Conservation (phyloP, 306 rosid genomes). For the Arachis stenosperma region DNA sequence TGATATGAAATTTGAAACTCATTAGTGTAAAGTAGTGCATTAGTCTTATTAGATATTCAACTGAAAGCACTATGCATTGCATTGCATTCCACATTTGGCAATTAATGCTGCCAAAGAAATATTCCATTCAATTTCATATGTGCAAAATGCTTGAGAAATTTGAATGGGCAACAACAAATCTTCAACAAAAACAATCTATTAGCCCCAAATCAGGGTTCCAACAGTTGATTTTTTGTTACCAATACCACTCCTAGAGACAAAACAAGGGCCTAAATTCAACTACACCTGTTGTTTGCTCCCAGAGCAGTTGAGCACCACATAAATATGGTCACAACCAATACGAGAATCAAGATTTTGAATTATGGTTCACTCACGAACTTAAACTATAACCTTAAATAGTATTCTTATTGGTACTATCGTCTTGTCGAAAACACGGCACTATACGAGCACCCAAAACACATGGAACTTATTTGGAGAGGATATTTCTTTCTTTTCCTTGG, state of each 20-base stretch:
- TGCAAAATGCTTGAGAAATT: conserved; percentile 23
- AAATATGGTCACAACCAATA: too few relatives aligned
- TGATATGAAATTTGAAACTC: background rate
- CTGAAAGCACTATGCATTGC: too few relatives aligned
- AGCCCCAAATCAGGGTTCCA: conserved; percentile 19
- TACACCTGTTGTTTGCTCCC: background rate
- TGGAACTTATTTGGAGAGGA: conserved; percentile 6
- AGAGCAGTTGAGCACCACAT: too few relatives aligned
- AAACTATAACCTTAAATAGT: too few relatives aligned
- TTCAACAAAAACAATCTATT: conserved; percentile 14
- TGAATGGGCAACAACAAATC: conserved; percentile 6
- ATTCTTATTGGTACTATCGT: too few relatives aligned
- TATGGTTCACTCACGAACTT: too few relatives aligned
- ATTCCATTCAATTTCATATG: conserved; percentile 14
- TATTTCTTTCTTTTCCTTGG: background rate
- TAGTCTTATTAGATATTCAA: too few relatives aligned
- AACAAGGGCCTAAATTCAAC: conserved; percentile 27
- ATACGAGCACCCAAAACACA: background rate
- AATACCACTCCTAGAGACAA: conserved; percentile 20
- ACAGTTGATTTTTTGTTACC: conserved; percentile 21
- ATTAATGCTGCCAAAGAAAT: conserved; percentile 1
- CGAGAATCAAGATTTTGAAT: too few relatives aligned
- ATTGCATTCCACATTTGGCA: background rate
- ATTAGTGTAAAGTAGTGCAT: too few relatives aligned
- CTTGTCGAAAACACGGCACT: too few relatives aligned